Percentiles rank a stretch among this genome's conserved stretches.
Evolutionary conservation across 768 basidiomycete genomes (phyloP).

Genomic region (Rhodotorula kratochvilovae): DNA sequence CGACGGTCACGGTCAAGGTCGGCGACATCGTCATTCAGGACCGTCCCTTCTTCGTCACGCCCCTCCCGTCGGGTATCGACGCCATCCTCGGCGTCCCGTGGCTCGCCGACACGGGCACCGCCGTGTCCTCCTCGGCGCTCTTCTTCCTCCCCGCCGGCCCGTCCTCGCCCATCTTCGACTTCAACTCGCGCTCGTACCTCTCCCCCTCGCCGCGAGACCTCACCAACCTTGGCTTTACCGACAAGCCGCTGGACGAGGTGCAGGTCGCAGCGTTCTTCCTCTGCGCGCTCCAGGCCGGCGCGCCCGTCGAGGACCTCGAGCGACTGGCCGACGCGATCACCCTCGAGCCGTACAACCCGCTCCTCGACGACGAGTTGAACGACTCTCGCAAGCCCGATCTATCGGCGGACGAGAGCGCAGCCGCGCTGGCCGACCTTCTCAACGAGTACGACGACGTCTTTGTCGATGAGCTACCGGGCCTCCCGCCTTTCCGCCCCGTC

Average conservation of each 20-base stretch:
- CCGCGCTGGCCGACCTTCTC: neutral
- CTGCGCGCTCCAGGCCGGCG: neutral
- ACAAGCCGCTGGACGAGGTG: neutral
- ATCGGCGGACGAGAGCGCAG: neutral
- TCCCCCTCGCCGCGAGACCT: neutral
- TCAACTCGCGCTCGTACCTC: neutral
- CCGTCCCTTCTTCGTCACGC: slow-evolving; percentile 4
- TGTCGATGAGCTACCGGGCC: slow-evolving; percentile 5
- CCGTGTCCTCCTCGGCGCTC: neutral
- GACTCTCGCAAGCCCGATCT: neutral
- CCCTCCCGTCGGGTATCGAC: neutral
- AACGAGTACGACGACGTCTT: slow-evolving; percentile 3
- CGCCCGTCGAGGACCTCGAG: neutral
- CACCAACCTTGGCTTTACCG: neutral
- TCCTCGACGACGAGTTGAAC: slow-evolving; percentile 4
- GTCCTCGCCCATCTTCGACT: neutral
- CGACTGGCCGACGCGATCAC: neutral
- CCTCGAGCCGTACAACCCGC: slow-evolving; percentile 14
- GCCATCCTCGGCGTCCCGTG: slow-evolving; percentile 10
- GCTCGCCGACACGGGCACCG: neutral
- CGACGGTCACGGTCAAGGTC: neutral
- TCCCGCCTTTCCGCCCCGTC: slow-evolving; percentile 10
- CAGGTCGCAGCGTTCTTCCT: neutral
- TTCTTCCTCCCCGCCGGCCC: neutral
- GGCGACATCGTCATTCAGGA: neutral